A percentile compares a stretch with the other conserved stretches of the same genome.
These are phyloP conservation scores for Curvularia sp. DNA, from an alignment of 2,329 filamentous ascomycete genomes.

Conservation along the genomic window DNA sequence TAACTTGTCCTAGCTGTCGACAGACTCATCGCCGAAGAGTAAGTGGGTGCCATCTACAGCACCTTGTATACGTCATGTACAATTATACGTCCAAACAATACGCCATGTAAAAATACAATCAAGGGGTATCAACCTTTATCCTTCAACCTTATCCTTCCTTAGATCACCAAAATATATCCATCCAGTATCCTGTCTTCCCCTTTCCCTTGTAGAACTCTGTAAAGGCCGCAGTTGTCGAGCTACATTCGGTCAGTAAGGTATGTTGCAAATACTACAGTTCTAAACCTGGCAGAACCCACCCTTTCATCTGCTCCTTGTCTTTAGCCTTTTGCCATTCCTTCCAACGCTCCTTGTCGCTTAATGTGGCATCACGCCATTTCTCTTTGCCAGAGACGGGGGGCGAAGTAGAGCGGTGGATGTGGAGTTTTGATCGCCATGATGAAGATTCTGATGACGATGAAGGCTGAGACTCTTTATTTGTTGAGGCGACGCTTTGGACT, in stretches of 20 bases:
- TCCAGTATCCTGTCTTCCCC: slow-evolving; percentile 24
- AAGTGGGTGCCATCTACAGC: not conserved
- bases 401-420: slow-evolving; percentile 7
- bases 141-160: too few relatives aligned
- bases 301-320: slow-evolving; percentile 27
- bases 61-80: not conserved
- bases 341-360: slow-evolving; percentile 36
- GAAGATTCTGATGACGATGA: not conserved
- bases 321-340: slow-evolving; percentile 38
- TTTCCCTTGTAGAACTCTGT: slow-evolving; percentile 25
- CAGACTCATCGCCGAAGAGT: slow-evolving; percentile 41
- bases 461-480: not conserved
- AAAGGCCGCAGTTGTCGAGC: slow-evolving; percentile 21
- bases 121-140: not conserved
- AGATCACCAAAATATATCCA: slow-evolving; percentile 4
- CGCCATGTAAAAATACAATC: slow-evolving; percentile 2
- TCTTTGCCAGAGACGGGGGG: slow-evolving; percentile 25
- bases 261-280: not conserved
- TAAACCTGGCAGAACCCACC: slow-evolving; percentile 9
- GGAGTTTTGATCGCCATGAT: slow-evolving; percentile 22
- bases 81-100: not conserved
- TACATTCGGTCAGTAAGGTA: not conserved
- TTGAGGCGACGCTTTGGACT: not conserved
- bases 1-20: slow-evolving; percentile 39
- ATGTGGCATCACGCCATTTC: slow-evolving; percentile 30